A percentile compares a stretch with the other conserved stretches of the same genome.
These are phyloP conservation scores for Trametes maxima DNA, from an alignment of 768 basidiomycete genomes.

Conservation along the genomic window DNA sequence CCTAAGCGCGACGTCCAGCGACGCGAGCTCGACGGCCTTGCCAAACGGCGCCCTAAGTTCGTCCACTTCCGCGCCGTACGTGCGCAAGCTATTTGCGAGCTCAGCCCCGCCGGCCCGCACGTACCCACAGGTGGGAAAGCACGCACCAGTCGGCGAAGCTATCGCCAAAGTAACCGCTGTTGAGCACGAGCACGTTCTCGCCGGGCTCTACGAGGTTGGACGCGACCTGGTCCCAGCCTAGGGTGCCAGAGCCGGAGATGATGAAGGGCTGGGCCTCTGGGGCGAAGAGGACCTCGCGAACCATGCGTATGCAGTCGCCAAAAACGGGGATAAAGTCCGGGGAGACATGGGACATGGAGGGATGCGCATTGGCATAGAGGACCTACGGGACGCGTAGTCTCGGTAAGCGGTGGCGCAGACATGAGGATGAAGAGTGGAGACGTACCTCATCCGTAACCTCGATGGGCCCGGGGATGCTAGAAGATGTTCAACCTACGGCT, in stretches of 20 bases:
- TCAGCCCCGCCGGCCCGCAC: not conserved
- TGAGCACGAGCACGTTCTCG: slow-evolving; percentile 79
- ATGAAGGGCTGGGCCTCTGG: slow-evolving; percentile 86
- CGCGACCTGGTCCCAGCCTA: slow-evolving; percentile 97
- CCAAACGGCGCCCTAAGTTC: slow-evolving; percentile 86
- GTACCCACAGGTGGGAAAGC: slow-evolving; percentile 4
- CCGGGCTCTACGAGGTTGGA: slow-evolving; percentile 87
- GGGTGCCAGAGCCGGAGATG: slow-evolving; percentile 91
- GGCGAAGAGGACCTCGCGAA: slow-evolving; percentile 77
- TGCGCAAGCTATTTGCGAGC: slow-evolving; percentile 60
- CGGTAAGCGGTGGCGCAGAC: not conserved
- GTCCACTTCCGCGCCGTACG: slow-evolving; percentile 88
- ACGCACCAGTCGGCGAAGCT: slow-evolving; percentile 83
- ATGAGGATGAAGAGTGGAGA: not conserved
- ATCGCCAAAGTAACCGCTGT: slow-evolving; percentile 94
- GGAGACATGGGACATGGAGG: slow-evolving; percentile 86
- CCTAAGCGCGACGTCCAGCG: slow-evolving; percentile 69
- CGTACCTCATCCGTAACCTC: slow-evolving; percentile 62
- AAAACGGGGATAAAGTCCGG: slow-evolving; percentile 87
- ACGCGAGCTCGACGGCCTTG: slow-evolving; percentile 59
- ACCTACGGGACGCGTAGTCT: slow-evolving; percentile 48
- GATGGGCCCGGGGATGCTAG: slow-evolving; percentile 55
- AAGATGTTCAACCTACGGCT: slow-evolving; percentile 21
- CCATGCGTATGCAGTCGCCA: slow-evolving; percentile 87
- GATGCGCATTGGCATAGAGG: slow-evolving; percentile 91